Base-by-base conservation (phyloP, 1,139 yeast species). In the Sugiyamaella grinbergsii region DNA sequence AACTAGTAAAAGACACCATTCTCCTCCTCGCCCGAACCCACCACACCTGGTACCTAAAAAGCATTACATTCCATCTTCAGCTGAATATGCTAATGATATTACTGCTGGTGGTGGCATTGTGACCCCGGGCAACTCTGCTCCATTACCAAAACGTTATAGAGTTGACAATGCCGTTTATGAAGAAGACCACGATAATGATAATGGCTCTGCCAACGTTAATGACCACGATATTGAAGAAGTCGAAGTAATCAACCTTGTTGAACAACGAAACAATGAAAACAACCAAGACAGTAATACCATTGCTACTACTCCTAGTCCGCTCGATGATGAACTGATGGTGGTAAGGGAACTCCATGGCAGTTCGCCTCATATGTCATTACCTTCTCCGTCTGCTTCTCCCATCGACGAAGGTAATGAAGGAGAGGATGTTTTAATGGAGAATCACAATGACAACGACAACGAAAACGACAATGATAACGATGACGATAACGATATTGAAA, bases 341-440 rank as follows among this genome's bases (percentile, higher is more conserved):
- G 34, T 38, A 31, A 20, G 45, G 33, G 41, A 46, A 24, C 23
- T 33, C 33, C 51, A 34, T 23, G 50, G 38, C 18, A 47, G 42
- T 7, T 44, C 52, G 2, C 54, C 52, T 19, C 55, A 47, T 43
- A 32, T 62, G 43, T 54, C 62, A 10, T 56, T 64, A 38, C 67
- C 66, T 2, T 64, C 67, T 7, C 68, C 68, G 5, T 61, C 65
- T 18, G 59, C 59, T 13, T 64, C 67, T 15, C 67, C 68, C 5
- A 26, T 36, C 13, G 47, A 46, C 11, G 38, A 32, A 15, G 40
- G 36, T 2, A 28, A 16, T 37, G 31, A 29, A 23, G 32, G 13
- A 23, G 32, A 38, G 24, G 26, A 18, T 37, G n/a, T 6, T 4
- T 4, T 5, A 33, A 31, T 7, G 13, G 18, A 26, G 15, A 13